Percentiles rank a stretch among this genome's conserved stretches.
Conservation (phyloP, 2,329 filamentous ascomycete species). For the Aspergillus sp. region DNA sequence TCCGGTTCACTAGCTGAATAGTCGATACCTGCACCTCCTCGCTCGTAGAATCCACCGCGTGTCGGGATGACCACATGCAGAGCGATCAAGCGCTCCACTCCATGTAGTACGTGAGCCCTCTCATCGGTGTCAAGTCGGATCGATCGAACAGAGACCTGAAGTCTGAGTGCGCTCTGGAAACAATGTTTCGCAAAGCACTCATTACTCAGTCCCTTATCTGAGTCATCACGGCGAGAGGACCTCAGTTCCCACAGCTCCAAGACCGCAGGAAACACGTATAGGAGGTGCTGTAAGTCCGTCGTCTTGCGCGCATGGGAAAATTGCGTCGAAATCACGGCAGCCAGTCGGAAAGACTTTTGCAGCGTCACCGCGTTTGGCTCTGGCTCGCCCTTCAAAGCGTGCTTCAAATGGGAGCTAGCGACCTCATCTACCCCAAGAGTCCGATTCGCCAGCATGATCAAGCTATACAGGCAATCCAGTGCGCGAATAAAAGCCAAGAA, state of each 20-base stretch:
- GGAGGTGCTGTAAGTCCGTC: constrained; percentile 36
- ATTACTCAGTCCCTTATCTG: constrained; percentile 38
- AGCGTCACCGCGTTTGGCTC: constrained; percentile 37
- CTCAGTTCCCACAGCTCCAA: constrained; percentile 43
- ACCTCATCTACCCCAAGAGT: constrained; percentile 30
- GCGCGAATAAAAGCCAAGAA: constrained; percentile 37
- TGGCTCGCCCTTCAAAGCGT: constrained; percentile 41
- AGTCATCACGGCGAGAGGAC: constrained; percentile 36
- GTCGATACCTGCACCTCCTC: constrained; percentile 36
- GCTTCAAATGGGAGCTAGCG: constrained; percentile 43
- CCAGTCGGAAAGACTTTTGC: constrained; percentile 37
- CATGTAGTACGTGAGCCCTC: constrained; percentile 32
- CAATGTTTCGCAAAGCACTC: constrained; percentile 37
- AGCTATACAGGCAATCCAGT: constrained; percentile 38
- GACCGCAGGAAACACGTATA: constrained; percentile 36
- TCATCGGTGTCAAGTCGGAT: constrained; percentile 35
- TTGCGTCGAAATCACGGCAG: constrained; percentile 33
- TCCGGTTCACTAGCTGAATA: constrained; percentile 37
- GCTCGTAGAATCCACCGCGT: constrained; percentile 39
- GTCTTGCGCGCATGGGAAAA: constrained; percentile 32
- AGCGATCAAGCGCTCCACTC: constrained; percentile 41
- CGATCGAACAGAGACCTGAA: constrained; percentile 32
- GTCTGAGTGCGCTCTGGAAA: constrained; percentile 37
- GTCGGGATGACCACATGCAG: constrained; percentile 46
- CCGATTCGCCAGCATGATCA: constrained; percentile 31